Base-by-base conservation (phyloP, 2,329 filamentous ascomycete species). In the Aspergillus phoenicis region DNA sequence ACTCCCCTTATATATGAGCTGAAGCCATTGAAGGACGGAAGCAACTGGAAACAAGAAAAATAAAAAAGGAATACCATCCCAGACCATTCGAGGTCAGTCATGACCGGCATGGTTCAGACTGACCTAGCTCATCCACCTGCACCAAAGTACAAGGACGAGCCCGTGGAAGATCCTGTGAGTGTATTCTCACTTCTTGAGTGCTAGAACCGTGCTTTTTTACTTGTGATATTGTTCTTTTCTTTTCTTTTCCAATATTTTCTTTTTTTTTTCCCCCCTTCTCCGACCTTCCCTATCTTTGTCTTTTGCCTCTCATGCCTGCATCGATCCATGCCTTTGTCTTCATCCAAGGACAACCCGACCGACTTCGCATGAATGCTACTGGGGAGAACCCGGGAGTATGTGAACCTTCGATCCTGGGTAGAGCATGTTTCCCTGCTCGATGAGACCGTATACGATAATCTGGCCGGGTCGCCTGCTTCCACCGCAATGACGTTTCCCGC, bases 91-190 rank as follows among this genome's bases (percentile, higher is more conserved):
- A 70, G 70, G 66, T 70, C 70, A 70, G 68, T 71, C 69, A 75
- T 78, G 76, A 75, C 76, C 68, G 74, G 75, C 68, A 78, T 79
- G 75, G 74, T 78, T 72, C 77, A 78, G 67, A 72, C 75, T 70
- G 77, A 77, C 69, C 71, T 77, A 62, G 73, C 69, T 68, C 73
- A 73, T 70, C 67, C 71, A 62, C 62, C 73, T 52, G 63, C 68
- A 60, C 66, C 75, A 63, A 78, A 75, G 64, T 82, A 81, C 75
- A 82, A 82, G 75, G 78, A 82, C 72, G 80, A 82, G 63, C 73
- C 79, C 52, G 65, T 72, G 60, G 77, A 77, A 61, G 78, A 82
- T 75, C 74, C 79, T 66, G 81, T 83, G 75, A 81, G 80, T 80
- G 33, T n/a, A n/a, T 20, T 43, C 17, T 52, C 52, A 43, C 36